phyloP scores from a whole-genome alignment of 352 stramenopile genomes.

The Phytophthora lateralis region DNA sequence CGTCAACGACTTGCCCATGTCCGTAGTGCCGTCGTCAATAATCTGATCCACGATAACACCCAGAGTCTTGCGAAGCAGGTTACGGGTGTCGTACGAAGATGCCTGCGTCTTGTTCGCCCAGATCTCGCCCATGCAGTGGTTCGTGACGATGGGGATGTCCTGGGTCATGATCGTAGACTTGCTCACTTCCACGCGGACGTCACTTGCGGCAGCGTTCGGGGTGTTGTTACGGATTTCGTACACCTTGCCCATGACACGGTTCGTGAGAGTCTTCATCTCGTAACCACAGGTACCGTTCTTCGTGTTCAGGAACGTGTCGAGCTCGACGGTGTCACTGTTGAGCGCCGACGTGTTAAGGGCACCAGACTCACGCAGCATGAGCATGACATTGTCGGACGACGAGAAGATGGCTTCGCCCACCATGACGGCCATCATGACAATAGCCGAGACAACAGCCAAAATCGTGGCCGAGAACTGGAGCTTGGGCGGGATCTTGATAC shows the following conservation, averaged over 20 bases:
- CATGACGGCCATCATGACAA: constrained; percentile 42
- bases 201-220: constrained; percentile 16
- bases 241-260: constrained; percentile 39
- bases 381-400: constrained; percentile 28
- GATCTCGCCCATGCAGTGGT: constrained; percentile 43
- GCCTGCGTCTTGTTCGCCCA: constrained; percentile 26
- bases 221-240: constrained; percentile 35
- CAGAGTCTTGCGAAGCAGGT: constrained; percentile 36
- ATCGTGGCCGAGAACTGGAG: constrained; percentile 25
- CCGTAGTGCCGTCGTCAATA: constrained; percentile 29
- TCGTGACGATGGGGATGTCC: constrained; percentile 31
- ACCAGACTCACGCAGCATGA: constrained; percentile 34
- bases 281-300: constrained; percentile 38
- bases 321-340: constrained; percentile 1
- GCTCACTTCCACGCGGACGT: constrained; percentile 31
- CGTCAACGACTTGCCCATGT: constrained; percentile 31
- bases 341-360: constrained; percentile 18
- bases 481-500: constrained; percentile 21
- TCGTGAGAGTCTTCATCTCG: constrained; percentile 35
- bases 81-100: constrained; percentile 24
- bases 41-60: constrained; percentile 41
- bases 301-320: constrained; percentile 23
- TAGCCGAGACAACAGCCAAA: constrained; percentile 19
- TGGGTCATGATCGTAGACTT: constrained; percentile 27
- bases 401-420: constrained; percentile 26